Evolutionary conservation across 306 rosid genomes (phyloP).

Genomic region (Begonia loranthoides): DNA sequence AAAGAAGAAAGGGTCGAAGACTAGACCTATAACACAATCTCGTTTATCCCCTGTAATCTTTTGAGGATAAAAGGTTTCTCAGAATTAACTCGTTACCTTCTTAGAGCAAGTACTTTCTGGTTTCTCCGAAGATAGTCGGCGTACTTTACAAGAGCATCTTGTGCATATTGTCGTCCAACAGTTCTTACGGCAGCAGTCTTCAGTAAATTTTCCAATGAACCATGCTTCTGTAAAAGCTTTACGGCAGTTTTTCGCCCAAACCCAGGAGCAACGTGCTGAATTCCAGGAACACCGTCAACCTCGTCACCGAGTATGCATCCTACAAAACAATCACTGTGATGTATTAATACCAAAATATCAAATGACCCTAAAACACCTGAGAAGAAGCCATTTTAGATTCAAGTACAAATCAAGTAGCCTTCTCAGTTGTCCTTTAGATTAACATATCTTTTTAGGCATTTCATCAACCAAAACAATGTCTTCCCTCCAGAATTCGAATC

Average conservation of each 20-base stretch:
- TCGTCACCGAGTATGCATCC: slow-evolving; percentile 85
- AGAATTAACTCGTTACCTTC: slow-evolving; percentile 31
- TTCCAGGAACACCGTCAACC: slow-evolving; percentile 91
- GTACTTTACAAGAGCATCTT: slow-evolving; percentile 66
- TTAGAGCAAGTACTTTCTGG: slow-evolving; percentile 67
- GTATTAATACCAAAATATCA: no score
- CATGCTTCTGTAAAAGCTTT: slow-evolving; percentile 77
- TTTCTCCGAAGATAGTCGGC: slow-evolving; percentile 66
- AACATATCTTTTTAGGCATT: no score
- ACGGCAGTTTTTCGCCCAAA: slow-evolving; percentile 90
- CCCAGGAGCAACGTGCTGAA: slow-evolving; percentile 76
- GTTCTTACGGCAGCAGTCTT: slow-evolving; percentile 68
- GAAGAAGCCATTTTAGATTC: no score
- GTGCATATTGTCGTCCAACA: slow-evolving; percentile 81
- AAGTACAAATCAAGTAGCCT: no score
- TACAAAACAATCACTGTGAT: slow-evolving; percentile 9
- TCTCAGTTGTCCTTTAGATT: no score
- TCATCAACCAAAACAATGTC: no score
- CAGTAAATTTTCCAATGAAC: slow-evolving; percentile 66
- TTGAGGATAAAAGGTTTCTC: no score
- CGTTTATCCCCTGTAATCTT: no score
- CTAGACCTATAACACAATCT: no score
- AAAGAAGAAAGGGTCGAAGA: no score
- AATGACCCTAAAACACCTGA: no score
- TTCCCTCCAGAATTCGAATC: no score